Conservation (phyloP, 2,329 filamentous ascomycete species). For the Calonectria pseudoreteaudii region DNA sequence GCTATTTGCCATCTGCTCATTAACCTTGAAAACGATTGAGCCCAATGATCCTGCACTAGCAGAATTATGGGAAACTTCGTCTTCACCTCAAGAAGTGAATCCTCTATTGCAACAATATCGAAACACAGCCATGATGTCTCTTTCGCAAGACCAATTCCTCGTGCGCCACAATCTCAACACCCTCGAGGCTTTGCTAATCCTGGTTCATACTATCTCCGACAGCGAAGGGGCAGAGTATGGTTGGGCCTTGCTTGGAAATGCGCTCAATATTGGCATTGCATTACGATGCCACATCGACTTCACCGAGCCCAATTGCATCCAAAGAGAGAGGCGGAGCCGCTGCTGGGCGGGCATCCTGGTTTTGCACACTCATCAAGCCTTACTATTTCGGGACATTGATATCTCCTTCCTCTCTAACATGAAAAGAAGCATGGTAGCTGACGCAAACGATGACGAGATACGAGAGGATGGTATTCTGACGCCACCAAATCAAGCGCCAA, state of each 20-base stretch:
- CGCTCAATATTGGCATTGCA: constrained; percentile 26
- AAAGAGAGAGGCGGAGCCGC: constrained; percentile 29
- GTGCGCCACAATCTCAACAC: constrained; percentile 29
- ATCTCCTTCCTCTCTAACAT: constrained; percentile 21
- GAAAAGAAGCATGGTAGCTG: constrained; percentile 15
- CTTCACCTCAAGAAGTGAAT: background rate
- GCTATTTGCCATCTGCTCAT: constrained; percentile 31
- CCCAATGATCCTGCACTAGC: constrained; percentile 21
- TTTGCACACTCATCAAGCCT: constrained; percentile 29
- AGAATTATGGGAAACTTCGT: constrained; percentile 11
- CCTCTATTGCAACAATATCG: constrained; percentile 3
- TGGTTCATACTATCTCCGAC: constrained; percentile 27
- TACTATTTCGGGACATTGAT: constrained; percentile 32
- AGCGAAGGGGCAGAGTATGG: constrained; percentile 26
- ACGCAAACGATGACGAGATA: constrained; percentile 26
- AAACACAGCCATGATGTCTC: constrained; percentile 24
- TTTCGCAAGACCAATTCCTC: constrained; percentile 29
- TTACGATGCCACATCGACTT: constrained; percentile 25
- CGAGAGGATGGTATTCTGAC: constrained; percentile 3
- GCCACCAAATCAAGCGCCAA: background rate
- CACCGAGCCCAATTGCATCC: constrained; percentile 5
- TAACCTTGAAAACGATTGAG: constrained; percentile 22
- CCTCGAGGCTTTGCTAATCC: constrained; percentile 26
- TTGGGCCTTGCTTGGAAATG: constrained; percentile 34
- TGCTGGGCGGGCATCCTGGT: constrained; percentile 35